Evolutionary conservation across 2,329 filamentous ascomycete species (phyloP).

Genomic region (Colletotrichum incanum): DNA sequence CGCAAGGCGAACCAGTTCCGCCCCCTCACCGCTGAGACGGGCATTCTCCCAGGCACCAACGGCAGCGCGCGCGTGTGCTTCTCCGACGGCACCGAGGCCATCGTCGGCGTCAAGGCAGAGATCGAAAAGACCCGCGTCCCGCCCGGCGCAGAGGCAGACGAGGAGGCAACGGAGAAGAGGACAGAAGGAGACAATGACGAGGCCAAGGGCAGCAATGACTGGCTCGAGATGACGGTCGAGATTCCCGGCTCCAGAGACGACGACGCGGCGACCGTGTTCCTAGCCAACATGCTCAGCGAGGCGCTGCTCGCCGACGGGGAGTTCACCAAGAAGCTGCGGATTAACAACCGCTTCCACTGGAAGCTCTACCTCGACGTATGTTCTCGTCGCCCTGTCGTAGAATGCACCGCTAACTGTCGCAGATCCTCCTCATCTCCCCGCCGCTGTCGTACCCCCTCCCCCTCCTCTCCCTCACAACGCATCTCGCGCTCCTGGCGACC

Average conservation of each 20-base stretch:
- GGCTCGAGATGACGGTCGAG: conserved; percentile 93
- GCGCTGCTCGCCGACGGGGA: conserved; percentile 82
- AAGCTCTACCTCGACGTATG: conserved; percentile 93
- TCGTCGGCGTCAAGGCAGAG: conserved; percentile 96
- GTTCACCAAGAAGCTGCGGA: conserved; percentile 81
- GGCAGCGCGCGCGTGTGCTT: conserved; percentile 95
- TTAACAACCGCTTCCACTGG: conserved; percentile 96
- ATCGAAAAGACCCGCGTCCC: conserved; percentile 78
- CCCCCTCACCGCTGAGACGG: conserved; percentile 89
- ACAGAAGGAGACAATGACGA: conserved; percentile 50
- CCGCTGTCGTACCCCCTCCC: conserved; percentile 94
- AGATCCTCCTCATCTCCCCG: conserved; percentile 95
- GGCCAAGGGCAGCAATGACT: conserved; percentile 71
- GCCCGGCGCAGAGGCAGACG: conserved; percentile 52
- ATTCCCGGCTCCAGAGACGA: conserved; percentile 93
- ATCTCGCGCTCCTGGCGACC: conserved; percentile 92
- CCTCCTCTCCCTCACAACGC: conserved; percentile 91
- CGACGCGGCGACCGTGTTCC: conserved; percentile 88
- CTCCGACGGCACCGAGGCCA: conserved; percentile 93
- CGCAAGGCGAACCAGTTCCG: conserved; percentile 89
- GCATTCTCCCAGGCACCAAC: conserved; percentile 90
- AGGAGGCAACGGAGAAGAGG: conserved; percentile 53
- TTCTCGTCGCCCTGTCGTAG: conserved; percentile 45
- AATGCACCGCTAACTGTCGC: conserved; percentile 9
- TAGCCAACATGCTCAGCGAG: conserved; percentile 91